Base-by-base conservation (phyloP, 805 yeast species). In the Schwanniomyces occidentalis region DNA sequence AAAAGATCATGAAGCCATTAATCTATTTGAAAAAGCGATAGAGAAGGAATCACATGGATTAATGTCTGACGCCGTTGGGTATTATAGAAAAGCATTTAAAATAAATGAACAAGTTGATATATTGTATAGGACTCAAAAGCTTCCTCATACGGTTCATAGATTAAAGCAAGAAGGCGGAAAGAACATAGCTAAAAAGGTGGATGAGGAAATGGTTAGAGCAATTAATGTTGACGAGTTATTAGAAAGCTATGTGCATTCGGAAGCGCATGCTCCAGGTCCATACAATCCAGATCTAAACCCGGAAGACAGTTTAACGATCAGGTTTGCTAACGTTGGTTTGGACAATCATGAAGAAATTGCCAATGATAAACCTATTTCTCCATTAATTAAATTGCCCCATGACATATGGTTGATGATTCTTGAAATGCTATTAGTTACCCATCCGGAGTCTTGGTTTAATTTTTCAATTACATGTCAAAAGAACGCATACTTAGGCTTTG, bases 41-140 rank as follows among this genome's bases (percentile, higher is more conserved):
- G 76, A 72, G 30, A 81, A 81, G 50, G 96, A 89, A 58, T 64
- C 73, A 21, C 74, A 69, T 32, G 96, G 96, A 0, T 66, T 78
- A 41, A 71, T 88, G 77, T 73, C 85, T n/a, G 95, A 88, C 49
- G 96, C 96, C 1, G 78, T 86, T 17, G 75, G 67, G 31, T 73
- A 63, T 44, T 89, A 89, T 58, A 66, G 95, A 42, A 69, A 72
- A 42, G 95, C 96, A 2, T 74, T 80, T 54, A 78, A 73, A 47
- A 56, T 79, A 36, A 62, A 73, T 43, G 65, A 59, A 5, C 71
- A 71, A 37, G 89, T 89, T 4, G 96, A 89, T 52, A 61, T 73
- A 30, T 57, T 76, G 15, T 87, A 87, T 55, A 68, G 95, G 32
- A 71, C 75, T 42, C 69, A 71, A 31, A 58, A 77, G 9, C 68